phyloP scores from a whole-genome alignment of 164 flowering plant genomes.

The Aristolochia fimbriata region DNA sequence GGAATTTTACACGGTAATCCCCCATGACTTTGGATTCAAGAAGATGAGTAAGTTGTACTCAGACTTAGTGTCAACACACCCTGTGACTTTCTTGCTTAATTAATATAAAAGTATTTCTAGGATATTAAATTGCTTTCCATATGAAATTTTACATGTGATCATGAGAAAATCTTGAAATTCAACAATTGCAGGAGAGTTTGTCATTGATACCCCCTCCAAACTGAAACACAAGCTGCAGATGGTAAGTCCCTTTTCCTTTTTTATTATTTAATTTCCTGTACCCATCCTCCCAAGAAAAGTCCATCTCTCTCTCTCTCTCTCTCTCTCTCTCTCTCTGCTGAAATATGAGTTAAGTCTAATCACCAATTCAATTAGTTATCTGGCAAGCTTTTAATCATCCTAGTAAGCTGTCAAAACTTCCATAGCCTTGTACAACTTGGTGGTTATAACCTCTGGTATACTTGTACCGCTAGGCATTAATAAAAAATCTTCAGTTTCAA shows the following conservation, averaged over 20 bases:
- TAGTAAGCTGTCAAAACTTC: too few relatives aligned
- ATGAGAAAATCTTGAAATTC: too few relatives aligned
- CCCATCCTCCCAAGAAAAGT: not conserved
- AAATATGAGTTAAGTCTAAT: too few relatives aligned
- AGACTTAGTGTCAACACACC: not conserved
- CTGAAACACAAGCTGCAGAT: conserved; percentile 76
- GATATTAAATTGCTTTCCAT: not conserved
- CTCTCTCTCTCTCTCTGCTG: too few relatives aligned
- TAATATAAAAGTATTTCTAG: conserved; percentile 1
- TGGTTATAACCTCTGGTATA: too few relatives aligned
- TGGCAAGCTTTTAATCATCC: too few relatives aligned
- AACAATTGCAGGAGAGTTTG: conserved; percentile 63
- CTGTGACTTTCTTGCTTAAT: not conserved
- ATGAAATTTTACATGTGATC: too few relatives aligned
- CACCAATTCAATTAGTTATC: too few relatives aligned
- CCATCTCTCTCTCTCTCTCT: too few relatives aligned
- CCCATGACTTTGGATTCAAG: conserved; percentile 88
- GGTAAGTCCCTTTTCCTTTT: conserved; percentile 28
- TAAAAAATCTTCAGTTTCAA: too few relatives aligned
- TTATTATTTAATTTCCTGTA: not conserved
- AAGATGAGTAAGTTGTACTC: conserved; percentile 62
- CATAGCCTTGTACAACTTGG: too few relatives aligned
- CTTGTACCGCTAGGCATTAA: too few relatives aligned
- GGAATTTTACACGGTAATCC: conserved; percentile 86
- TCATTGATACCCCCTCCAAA: conserved; percentile 77